These are phyloP conservation scores for Plasmodium berghei DNA, from an alignment of 169 alveolate species.

Conservation along the genomic window DNA sequence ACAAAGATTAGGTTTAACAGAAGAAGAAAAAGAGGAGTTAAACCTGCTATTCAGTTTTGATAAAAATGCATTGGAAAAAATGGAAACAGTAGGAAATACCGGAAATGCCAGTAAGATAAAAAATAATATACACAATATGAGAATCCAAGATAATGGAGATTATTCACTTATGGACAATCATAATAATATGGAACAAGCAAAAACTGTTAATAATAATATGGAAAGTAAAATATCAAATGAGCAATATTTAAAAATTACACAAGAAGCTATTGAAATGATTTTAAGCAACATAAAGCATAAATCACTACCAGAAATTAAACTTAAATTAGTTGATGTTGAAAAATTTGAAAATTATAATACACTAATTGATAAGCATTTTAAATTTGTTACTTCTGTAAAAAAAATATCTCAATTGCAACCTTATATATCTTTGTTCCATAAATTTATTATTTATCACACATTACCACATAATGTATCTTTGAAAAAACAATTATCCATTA, in stretches of 20 bases:
- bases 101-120: constrained; percentile 12
- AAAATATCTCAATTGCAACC: constrained; percentile 58
- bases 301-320: constrained; percentile 65
- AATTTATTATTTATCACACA: constrained; percentile 65
- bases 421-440: constrained; percentile 57
- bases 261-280: constrained; percentile 75
- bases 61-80: constrained; percentile 50
- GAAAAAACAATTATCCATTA: constrained; percentile 62
- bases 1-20: constrained; percentile 43
- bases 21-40: constrained; percentile 63
- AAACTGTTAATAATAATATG: not conserved
- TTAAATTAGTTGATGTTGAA: constrained; percentile 43
- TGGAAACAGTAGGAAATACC: not conserved
- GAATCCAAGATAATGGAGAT: constrained; percentile 18
- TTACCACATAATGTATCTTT: constrained; percentile 63
- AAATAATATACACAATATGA: constrained; percentile 26
- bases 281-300: constrained; percentile 61
- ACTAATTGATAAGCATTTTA: constrained; percentile 62
- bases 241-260: constrained; percentile 60
- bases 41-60: constrained; percentile 25
- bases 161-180: constrained; percentile 6
- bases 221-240: constrained; percentile 72
- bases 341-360: constrained; percentile 71
- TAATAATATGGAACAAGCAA: not conserved
- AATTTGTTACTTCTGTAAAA: constrained; percentile 63